Conservation (phyloP, 139 green algal genomes). For the Chlamydomonas asymmetrica region DNA sequence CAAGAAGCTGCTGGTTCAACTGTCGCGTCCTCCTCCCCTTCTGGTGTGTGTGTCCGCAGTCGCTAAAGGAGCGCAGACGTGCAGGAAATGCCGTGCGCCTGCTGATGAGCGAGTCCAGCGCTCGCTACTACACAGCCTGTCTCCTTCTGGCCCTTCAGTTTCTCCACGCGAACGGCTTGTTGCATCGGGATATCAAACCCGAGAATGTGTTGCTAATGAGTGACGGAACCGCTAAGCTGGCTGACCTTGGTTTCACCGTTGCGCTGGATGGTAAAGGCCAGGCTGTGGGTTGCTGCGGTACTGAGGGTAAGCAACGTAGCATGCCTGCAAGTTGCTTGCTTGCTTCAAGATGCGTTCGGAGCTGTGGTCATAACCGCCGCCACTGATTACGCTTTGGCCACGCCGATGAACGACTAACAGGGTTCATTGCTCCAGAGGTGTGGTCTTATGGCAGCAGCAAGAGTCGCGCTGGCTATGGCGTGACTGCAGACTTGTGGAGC, state of each 20-base stretch:
- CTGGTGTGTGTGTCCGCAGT: no score
- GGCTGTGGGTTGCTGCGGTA: conserved; percentile 22
- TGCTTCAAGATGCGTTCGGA: no score
- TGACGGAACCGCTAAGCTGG: conserved; percentile 36
- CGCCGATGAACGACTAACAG: no score
- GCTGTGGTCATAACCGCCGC: no score
- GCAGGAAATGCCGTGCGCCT: conserved; percentile 15
- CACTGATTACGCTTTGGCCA: no score
- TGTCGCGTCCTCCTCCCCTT: no score
- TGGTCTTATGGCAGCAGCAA: conserved; percentile 24
- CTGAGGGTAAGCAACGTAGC: neutral
- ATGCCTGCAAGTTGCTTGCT: no score
- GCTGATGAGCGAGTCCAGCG: conserved; percentile 21
- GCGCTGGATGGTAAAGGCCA: conserved; percentile 13
- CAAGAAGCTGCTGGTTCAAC: no score
- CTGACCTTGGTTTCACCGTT: conserved; percentile 35
- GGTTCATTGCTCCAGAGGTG: conserved; percentile 30
- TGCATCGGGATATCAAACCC: conserved; percentile 37
- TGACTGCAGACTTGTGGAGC: conserved; percentile 17
- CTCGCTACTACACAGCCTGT: conserved; percentile 27
- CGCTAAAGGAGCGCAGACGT: conserved; percentile 21
- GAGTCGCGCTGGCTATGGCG: conserved; percentile 6
- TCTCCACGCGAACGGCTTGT: conserved; percentile 24
- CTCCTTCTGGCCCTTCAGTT: conserved; percentile 33
- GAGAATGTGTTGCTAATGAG: conserved; percentile 30